Conservation (phyloP, 176 grass and related monocot genomes). For the Miscanthus lutarioriparius region DNA sequence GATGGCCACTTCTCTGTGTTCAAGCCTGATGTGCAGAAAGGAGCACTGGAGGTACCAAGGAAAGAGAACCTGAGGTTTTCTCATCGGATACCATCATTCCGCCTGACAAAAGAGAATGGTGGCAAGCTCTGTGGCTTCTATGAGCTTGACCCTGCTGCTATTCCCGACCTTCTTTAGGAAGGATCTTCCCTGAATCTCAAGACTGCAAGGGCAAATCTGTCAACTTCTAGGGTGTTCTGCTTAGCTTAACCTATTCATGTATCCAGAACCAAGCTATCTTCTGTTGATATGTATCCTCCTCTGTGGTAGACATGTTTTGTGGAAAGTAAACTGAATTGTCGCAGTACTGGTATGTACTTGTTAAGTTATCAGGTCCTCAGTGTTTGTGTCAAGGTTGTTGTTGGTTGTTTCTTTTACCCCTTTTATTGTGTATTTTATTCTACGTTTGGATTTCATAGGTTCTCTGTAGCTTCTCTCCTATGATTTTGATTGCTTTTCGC, state of each 20-base stretch:
- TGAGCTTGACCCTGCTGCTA: slow-evolving; percentile 71
- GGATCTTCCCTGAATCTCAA: background rate
- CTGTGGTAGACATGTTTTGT: background rate
- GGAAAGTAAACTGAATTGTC: background rate
- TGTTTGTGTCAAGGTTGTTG: background rate
- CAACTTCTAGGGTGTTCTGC: background rate
- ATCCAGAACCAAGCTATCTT: background rate
- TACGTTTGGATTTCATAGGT: too few relatives aligned
- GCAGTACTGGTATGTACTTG: background rate
- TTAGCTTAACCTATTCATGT: background rate
- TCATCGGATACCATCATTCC: slow-evolving; percentile 56
- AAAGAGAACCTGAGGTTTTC: slow-evolving; percentile 56
- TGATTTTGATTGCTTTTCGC: too few relatives aligned
- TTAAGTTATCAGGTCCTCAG: background rate
- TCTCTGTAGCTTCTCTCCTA: too few relatives aligned
- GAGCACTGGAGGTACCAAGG: slow-evolving; percentile 29
- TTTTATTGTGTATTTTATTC: too few relatives aligned
- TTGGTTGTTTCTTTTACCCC: too few relatives aligned
- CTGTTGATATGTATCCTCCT: background rate
- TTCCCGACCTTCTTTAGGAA: slow-evolving; percentile 36
- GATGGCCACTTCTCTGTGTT: slow-evolving; percentile 51
- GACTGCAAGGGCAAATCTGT: background rate
- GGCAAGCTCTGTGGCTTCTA: slow-evolving; percentile 61
- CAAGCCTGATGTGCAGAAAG: slow-evolving; percentile 39
- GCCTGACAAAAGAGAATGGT: slow-evolving; percentile 50